Conservation (phyloP, 768 basidiomycete species). For the Trametes cinnabarina region DNA sequence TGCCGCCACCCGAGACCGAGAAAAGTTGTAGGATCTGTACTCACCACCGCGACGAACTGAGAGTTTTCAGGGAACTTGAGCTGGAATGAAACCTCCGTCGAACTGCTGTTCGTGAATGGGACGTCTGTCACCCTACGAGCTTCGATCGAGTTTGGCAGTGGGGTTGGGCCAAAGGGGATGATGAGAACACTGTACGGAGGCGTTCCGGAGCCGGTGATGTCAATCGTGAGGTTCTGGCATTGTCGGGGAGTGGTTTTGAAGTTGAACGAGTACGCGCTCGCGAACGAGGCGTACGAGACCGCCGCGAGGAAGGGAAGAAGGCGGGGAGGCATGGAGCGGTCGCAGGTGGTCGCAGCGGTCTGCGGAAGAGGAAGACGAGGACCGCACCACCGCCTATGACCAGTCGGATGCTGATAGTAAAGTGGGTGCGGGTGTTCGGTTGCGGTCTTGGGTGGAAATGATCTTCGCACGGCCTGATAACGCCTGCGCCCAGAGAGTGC, state of each 20-base stretch:
- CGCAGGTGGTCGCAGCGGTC: slow-evolving; percentile 5
- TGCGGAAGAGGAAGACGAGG: background rate
- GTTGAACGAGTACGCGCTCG: slow-evolving; percentile 42
- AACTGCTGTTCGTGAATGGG: slow-evolving; percentile 42
- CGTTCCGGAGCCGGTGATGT: slow-evolving; percentile 56
- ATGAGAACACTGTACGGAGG: slow-evolving; percentile 70
- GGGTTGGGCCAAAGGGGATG: slow-evolving; percentile 63
- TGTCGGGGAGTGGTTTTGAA: slow-evolving; percentile 53
- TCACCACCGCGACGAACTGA: slow-evolving; percentile 74
- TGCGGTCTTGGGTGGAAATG: slow-evolving; percentile 10
- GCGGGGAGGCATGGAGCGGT: background rate
- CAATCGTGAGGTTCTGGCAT: slow-evolving; percentile 61
- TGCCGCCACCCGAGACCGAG: no score
- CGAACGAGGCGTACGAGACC: slow-evolving; percentile 29
- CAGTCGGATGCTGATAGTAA: background rate
- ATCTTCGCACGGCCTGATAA: slow-evolving; percentile 5
- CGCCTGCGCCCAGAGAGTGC: background rate
- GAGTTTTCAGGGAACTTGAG: slow-evolving; percentile 65
- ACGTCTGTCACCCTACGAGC: slow-evolving; percentile 58
- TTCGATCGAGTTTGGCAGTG: slow-evolving; percentile 61
- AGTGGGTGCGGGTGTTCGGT: background rate
- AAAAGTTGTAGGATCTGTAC: slow-evolving; percentile 30
- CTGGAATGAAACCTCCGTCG: slow-evolving; percentile 47
- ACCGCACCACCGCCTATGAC: slow-evolving; percentile 4
- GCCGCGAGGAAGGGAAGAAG: slow-evolving; percentile 5